Conservation (phyloP, 164 flowering plant genomes). For the Chimonanthus salicifolius region DNA sequence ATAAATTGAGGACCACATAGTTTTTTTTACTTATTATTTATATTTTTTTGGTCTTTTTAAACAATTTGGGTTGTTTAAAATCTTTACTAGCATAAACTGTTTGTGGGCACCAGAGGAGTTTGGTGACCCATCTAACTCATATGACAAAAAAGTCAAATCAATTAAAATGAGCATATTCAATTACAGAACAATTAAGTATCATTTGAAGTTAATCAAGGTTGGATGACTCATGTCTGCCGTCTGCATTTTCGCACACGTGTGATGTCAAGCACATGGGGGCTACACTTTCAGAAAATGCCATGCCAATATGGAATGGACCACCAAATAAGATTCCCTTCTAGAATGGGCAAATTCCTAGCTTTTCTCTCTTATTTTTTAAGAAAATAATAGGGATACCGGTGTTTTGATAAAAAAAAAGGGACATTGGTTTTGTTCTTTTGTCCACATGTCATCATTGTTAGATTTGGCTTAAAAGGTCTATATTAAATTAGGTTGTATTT, state of each 20-base stretch:
- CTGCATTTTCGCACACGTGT: too few relatives aligned
- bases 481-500: too few relatives aligned
- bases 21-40: too few relatives aligned
- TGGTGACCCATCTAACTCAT: neutral
- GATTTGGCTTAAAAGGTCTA: too few relatives aligned
- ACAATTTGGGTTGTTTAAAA: too few relatives aligned
- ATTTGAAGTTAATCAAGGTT: neutral
- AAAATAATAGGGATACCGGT: too few relatives aligned
- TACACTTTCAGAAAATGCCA: neutral
- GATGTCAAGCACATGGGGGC: neutral
- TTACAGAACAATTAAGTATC: neutral
- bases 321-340: neutral
- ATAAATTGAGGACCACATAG: neutral
- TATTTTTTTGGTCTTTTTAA: too few relatives aligned
- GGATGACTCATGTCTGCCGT: neutral
- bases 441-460: neutral
- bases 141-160: neutral
- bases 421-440: neutral
- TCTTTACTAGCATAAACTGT: neutral
- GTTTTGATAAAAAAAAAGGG: too few relatives aligned
- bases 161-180: too few relatives aligned
- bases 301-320: neutral
- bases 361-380: too few relatives aligned
- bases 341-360: neutral
- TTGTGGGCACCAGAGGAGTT: neutral